A percentile compares a stretch with the other conserved stretches of the same genome.
Evolutionary conservation across 305 asterid species (phyloP).

Genomic region (Fraxinus sp.): DNA sequence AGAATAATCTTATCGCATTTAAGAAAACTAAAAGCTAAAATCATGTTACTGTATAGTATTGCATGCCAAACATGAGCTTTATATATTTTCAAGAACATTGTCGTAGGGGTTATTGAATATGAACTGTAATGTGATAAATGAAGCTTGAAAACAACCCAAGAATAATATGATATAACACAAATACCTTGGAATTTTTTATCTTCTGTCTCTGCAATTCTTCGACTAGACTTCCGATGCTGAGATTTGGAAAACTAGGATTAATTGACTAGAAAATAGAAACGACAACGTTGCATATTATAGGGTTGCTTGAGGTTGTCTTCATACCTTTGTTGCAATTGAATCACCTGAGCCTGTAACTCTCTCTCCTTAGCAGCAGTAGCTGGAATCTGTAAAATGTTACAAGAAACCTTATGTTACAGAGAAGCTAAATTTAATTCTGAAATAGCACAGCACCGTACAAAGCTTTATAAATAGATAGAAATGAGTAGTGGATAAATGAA

Average conservation of each 20-base stretch:
- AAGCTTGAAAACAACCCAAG: not conserved
- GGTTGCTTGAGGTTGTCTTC: conserved; percentile 7
- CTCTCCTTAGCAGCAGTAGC: conserved; percentile 55
- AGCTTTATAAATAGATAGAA: not conserved
- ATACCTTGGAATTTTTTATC: conserved; percentile 75
- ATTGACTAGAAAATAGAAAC: conserved; percentile 14
- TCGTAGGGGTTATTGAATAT: not conserved
- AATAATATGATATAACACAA: conserved; percentile 15
- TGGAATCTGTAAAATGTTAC: conserved; percentile 38
- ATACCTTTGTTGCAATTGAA: conserved; percentile 69
- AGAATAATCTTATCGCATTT: not conserved
- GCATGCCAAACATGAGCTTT: not conserved
- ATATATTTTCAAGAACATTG: not conserved
- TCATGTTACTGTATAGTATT: not conserved
- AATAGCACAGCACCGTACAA: not conserved
- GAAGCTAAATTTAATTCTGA: not conserved
- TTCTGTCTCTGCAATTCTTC: conserved; percentile 82
- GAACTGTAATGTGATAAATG: not conserved
- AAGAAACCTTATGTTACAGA: not conserved
- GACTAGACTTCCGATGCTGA: conserved; percentile 66
- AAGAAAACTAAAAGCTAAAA: not conserved
- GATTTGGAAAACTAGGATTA: conserved; percentile 29
- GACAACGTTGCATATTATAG: not conserved
- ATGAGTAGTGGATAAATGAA: not conserved
- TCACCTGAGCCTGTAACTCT: conserved; percentile 69